A percentile compares a stretch with the other conserved stretches of the same genome.
phyloP scores from a whole-genome alignment of 139 green algal species.

The Chlorella vulgaris region DNA sequence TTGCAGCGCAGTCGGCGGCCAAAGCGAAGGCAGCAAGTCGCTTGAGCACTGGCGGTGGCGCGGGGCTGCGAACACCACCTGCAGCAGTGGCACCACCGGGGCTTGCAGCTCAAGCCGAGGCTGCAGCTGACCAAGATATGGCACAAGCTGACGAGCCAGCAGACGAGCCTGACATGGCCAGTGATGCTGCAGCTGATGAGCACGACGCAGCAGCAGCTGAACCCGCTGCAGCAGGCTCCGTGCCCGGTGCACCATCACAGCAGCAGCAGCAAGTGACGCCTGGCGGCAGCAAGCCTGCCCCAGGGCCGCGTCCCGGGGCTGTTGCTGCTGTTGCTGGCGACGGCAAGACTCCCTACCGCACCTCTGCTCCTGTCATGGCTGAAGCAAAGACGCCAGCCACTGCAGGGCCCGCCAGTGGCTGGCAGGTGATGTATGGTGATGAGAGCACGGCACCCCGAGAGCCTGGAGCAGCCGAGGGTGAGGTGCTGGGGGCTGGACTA shows the following conservation, averaged over 20 bases:
- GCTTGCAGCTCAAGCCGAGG: background rate
- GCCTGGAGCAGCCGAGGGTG: background rate
- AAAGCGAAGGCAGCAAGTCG: background rate
- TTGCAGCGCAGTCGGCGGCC: conserved; percentile 30
- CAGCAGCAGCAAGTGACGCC: conserved; percentile 17
- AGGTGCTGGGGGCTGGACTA: background rate
- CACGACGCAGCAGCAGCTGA: background rate
- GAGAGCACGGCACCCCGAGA: background rate
- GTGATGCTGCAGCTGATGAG: background rate
- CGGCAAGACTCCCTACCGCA: background rate
- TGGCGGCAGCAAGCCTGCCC: too few species aligned
- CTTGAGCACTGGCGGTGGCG: background rate
- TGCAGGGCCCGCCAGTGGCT: conserved; percentile 49
- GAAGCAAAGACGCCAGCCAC: conserved; percentile 40
- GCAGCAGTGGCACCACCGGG: background rate
- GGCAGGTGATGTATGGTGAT: conserved; percentile 61
- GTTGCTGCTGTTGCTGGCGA: background rate
- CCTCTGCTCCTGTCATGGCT: conserved; percentile 33
- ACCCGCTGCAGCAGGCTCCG: background rate
- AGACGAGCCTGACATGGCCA: too few species aligned
- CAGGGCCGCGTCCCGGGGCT: too few species aligned
- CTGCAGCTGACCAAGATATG: background rate
- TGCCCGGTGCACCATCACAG: background rate
- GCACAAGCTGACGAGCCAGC: background rate
- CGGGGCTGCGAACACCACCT: background rate